These are phyloP conservation scores for Diaporthe amygdali DNA, from an alignment of 2,329 filamentous ascomycete species.

Conservation along the genomic window DNA sequence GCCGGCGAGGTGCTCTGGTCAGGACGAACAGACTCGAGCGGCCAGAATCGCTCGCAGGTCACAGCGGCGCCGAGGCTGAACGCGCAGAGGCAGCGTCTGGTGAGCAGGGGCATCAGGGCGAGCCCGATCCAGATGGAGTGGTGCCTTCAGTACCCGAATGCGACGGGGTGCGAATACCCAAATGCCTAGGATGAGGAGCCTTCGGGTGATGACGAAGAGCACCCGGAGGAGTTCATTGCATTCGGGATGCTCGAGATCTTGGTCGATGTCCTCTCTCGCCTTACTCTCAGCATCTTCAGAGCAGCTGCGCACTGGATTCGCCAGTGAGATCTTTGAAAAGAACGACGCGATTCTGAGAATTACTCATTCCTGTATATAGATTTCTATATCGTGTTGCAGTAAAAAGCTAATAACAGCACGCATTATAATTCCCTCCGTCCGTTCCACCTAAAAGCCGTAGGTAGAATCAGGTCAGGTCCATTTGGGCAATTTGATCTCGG, in stretches of 20 bases:
- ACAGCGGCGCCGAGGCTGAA: conserved; percentile 72
- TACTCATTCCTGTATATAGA: conserved; percentile 13
- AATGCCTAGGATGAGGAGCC: conserved; percentile 17
- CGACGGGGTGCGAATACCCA: conserved; percentile 49
- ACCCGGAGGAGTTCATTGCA: not conserved
- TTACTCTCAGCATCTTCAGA: not conserved
- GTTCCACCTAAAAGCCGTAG: not conserved
- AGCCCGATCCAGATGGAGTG: conserved; percentile 74
- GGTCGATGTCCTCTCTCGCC: not conserved
- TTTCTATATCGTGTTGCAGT: not conserved
- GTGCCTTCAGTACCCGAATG: conserved; percentile 66
- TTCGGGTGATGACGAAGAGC: not conserved
- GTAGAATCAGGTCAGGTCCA: not conserved
- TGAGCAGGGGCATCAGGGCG: conserved; percentile 69
- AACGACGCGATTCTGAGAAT: not conserved
- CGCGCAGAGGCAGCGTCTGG: conserved; percentile 78
- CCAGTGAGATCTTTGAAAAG: not conserved
- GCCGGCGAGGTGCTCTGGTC: conserved; percentile 84
- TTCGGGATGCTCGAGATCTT: not conserved
- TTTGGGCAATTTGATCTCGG: not conserved
- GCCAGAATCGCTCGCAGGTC: conserved; percentile 73
- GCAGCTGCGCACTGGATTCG: not conserved
- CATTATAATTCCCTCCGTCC: not conserved
- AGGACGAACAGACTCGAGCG: conserved; percentile 67
- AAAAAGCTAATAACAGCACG: not conserved